phyloP scores from a whole-genome alignment of 2,329 filamentous ascomycete genomes.

The Alternaria sp. region DNA sequence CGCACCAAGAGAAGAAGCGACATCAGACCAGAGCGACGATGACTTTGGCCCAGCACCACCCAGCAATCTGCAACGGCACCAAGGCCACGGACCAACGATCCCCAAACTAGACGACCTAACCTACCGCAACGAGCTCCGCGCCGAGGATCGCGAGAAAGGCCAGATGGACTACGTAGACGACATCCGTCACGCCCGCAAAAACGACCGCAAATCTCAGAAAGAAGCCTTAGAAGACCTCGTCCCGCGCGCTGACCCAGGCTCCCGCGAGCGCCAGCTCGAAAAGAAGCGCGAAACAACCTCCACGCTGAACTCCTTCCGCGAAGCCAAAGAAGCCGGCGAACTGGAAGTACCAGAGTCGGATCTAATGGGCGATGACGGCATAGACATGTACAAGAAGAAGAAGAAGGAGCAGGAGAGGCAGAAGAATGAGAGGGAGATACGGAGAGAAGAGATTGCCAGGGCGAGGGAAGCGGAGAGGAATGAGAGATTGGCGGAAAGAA shows the following conservation, averaged over 20 bases:
- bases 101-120: conserved; percentile 79
- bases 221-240: conserved; percentile 81
- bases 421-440: conserved; percentile 84
- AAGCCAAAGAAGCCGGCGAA: conserved; percentile 69
- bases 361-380: conserved; percentile 77
- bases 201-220: conserved; percentile 72
- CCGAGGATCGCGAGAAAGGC: conserved; percentile 64
- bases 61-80: too few species aligned
- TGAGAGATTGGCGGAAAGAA: conserved; percentile 73
- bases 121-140: conserved; percentile 66
- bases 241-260: conserved; percentile 84
- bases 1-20: conserved; percentile 12
- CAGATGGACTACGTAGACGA: conserved; percentile 57
- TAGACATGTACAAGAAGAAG: conserved; percentile 71
- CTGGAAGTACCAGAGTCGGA: conserved; percentile 76
- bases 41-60: conserved; percentile 66
- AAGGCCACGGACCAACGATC: conserved; percentile 65
- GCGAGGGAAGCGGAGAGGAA: conserved; percentile 82
- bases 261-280: conserved; percentile 84
- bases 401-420: conserved; percentile 72
- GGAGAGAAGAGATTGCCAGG: conserved; percentile 80
- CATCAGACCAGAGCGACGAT: conserved; percentile 31
- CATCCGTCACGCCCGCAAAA: conserved; percentile 68
- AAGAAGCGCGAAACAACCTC: conserved; percentile 79
- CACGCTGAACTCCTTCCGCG: conserved; percentile 76